These are phyloP conservation scores for Bipolaris bicolor DNA, from an alignment of 2,329 filamentous ascomycete species.

Conservation along the genomic window DNA sequence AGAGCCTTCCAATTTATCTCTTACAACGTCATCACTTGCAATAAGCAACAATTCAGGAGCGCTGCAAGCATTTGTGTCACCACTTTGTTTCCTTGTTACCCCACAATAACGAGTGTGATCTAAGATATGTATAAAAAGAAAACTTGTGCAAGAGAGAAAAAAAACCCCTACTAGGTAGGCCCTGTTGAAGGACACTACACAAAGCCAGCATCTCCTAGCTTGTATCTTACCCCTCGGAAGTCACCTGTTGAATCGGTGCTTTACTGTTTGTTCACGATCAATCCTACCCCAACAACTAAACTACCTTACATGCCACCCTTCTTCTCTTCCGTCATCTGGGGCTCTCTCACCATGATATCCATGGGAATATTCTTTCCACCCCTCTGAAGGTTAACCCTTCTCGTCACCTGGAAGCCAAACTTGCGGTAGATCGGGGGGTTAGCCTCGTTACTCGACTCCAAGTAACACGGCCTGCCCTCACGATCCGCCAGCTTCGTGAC, in stretches of 20 bases:
- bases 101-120: neutral
- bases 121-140: constrained; percentile 1
- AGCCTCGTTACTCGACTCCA: constrained; percentile 73
- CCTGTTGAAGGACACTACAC: constrained; percentile 33
- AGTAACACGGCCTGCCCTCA: constrained; percentile 72
- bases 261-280: neutral
- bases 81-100: neutral
- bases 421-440: constrained; percentile 77
- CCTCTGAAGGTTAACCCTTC: constrained; percentile 67
- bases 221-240: constrained; percentile 2
- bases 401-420: constrained; percentile 72
- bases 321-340: constrained; percentile 42
- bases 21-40: neutral
- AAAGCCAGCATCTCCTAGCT: neutral
- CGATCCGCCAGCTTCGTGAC: constrained; percentile 70
- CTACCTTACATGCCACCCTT: constrained; percentile 20
- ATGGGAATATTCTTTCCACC: constrained; percentile 66
- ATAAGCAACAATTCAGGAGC: neutral
- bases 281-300: neutral
- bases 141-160: neutral
- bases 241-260: constrained; percentile 36
- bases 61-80: neutral
- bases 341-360: constrained; percentile 84
- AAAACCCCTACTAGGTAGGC: neutral
- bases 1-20: neutral